A percentile compares a stretch with the other conserved stretches of the same genome.
These are phyloP conservation scores for Dendrobium nobile DNA, from an alignment of 106 monocot species.

Conservation along the genomic window DNA sequence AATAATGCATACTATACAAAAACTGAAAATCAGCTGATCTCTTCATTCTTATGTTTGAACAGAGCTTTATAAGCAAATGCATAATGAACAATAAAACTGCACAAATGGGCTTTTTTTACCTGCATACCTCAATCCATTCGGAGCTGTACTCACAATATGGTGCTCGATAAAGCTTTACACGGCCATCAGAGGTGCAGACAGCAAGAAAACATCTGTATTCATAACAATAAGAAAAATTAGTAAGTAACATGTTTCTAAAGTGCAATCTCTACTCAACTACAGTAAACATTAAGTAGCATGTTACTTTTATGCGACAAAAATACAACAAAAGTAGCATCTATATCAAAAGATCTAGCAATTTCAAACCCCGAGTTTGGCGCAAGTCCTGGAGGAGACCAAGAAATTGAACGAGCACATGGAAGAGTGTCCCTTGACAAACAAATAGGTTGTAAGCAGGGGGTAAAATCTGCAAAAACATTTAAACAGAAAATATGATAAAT, in stretches of 20 bases:
- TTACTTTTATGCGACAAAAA: background rate
- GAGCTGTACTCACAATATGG: constrained; percentile 62
- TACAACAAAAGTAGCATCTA: background rate
- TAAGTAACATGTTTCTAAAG: background rate
- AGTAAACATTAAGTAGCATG: background rate
- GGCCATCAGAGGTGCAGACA: constrained; percentile 78
- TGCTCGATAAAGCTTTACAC: constrained; percentile 67
- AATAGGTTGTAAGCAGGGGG: constrained; percentile 48
- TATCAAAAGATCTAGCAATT: background rate
- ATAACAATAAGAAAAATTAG: background rate
- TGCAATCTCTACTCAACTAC: background rate
- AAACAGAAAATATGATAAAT: background rate
- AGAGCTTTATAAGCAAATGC: background rate
- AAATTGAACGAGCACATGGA: constrained; percentile 83
- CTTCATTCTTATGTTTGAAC: background rate
- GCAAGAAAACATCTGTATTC: constrained; percentile 75
- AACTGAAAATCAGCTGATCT: background rate
- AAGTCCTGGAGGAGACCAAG: constrained; percentile 84
- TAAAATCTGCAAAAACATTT: constrained; percentile 43
- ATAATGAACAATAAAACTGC: background rate
- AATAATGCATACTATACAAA: background rate
- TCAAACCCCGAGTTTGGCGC: constrained; percentile 69
- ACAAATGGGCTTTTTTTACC: background rate
- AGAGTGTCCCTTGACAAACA: constrained; percentile 49
- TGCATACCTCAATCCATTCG: constrained; percentile 87